phyloP scores from a whole-genome alignment of 2,329 filamentous ascomycete species.

The Fusarium sp. region DNA sequence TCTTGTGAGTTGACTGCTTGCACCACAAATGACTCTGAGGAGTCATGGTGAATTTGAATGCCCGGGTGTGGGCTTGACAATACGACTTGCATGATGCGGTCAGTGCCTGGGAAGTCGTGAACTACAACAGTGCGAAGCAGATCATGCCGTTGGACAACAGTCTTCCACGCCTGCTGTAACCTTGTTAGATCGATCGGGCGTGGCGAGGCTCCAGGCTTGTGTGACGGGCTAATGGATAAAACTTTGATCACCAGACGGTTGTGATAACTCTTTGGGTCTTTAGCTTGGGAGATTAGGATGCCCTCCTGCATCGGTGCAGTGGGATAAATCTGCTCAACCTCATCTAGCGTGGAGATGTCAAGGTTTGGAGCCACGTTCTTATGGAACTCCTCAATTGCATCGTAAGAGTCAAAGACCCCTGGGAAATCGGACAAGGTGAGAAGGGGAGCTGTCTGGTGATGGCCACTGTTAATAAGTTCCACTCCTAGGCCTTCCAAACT shows the following conservation, averaged over 20 bases:
- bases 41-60: neutral
- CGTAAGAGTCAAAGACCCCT: slow-evolving; percentile 5
- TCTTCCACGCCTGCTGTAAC: slow-evolving; percentile 3
- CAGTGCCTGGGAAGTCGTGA: neutral
- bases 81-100: neutral
- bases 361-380: neutral
- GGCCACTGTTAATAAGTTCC: neutral
- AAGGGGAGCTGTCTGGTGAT: neutral
- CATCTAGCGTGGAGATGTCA: neutral
- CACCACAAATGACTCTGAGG: neutral
- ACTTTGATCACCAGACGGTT: slow-evolving; percentile 5
- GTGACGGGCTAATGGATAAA: neutral
- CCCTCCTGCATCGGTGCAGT: slow-evolving; percentile 2
- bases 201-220: neutral
- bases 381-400: slow-evolving; percentile 8
- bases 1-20: neutral
- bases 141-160: neutral
- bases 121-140: neutral
- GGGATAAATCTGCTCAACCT: slow-evolving; percentile 7
- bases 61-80: neutral
- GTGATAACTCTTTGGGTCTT: slow-evolving; percentile 4
- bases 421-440: slow-evolving; percentile 13
- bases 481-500: neutral
- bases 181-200: neutral
- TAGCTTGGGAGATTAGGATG: slow-evolving; percentile 10